phyloP scores from a whole-genome alignment of 257 asterid genomes.

The Henckelia pumila region DNA sequence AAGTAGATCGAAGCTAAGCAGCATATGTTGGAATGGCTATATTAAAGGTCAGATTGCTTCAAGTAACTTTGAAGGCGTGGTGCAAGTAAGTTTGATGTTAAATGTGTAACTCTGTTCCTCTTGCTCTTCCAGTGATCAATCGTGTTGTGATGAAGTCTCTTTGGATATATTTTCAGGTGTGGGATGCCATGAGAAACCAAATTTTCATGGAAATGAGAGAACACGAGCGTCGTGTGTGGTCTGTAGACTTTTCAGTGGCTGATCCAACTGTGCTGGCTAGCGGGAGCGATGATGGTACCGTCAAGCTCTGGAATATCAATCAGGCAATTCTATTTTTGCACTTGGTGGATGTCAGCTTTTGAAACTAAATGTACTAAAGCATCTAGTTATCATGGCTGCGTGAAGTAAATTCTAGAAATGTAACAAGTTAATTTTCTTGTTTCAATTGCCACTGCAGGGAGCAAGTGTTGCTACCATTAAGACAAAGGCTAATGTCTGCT shows the following conservation, averaged over 20 bases:
- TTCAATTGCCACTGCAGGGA: conserved; percentile 84
- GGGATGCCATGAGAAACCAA: conserved; percentile 93
- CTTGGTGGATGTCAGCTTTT: conserved; percentile 95
- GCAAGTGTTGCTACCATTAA: conserved; percentile 75
- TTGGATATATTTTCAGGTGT: conserved; percentile 50
- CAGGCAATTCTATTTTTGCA: conserved; percentile 98
- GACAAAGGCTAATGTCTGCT: conserved; percentile 96
- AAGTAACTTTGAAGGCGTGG: conserved; percentile 96
- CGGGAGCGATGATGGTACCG: conserved; percentile 97
- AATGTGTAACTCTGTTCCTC: background rate
- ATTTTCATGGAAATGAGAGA: conserved; percentile 92
- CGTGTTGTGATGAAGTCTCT: conserved; percentile 5
- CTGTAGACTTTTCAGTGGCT: conserved; percentile 86
- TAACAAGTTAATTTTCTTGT: conserved; percentile 62
- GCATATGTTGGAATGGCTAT: conserved; percentile 96
- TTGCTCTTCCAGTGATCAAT: background rate
- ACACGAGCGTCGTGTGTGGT: conserved; percentile 95
- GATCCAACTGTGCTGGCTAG: conserved; percentile 98
- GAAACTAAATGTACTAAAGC: conserved; percentile 84
- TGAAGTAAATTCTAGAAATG: conserved; percentile 39
- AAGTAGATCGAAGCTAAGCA: conserved; percentile 86
- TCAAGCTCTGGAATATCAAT: conserved; percentile 99
- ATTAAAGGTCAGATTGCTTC: conserved; percentile 97
- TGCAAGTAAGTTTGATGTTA: conserved; percentile 54
- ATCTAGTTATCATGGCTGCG: conserved; percentile 46